A percentile compares a stretch with the other conserved stretches of the same genome.
Conservation (phyloP, 805 yeast species). For the Cyberlindnera amylophila region DNA sequence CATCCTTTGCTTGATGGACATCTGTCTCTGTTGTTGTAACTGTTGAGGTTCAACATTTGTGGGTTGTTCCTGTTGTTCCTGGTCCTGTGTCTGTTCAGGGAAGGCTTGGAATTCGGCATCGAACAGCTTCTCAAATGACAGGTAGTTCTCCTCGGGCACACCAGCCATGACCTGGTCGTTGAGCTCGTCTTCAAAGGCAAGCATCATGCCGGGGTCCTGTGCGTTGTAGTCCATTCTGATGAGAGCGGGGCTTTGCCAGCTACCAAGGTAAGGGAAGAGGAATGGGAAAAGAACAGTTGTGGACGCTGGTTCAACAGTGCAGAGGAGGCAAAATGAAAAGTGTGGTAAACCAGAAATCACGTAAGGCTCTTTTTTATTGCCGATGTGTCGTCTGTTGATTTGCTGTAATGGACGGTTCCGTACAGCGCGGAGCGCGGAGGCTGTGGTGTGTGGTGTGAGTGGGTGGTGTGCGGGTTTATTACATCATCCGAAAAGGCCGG, state of each 20-base stretch:
- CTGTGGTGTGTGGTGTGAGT: background rate
- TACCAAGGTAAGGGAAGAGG: background rate
- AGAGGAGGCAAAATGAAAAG: too few species aligned
- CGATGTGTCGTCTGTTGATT: too few species aligned
- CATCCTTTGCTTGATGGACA: conserved; percentile 7
- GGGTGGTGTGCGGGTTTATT: background rate
- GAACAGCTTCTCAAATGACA: background rate
- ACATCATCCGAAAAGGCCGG: background rate
- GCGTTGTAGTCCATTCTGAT: background rate
- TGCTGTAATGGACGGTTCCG: background rate
- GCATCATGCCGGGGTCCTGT: background rate
- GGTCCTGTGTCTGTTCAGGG: background rate
- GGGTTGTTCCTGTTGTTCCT: background rate
- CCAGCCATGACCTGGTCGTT: background rate
- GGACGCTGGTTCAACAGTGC: too few species aligned
- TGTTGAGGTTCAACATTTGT: background rate
- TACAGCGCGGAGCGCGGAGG: background rate
- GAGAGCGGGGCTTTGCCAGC: too few species aligned
- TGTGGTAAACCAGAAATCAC: too few species aligned
- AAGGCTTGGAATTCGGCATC: background rate
- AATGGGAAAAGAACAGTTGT: background rate
- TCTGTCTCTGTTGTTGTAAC: conserved; percentile 1
- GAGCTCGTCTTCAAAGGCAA: background rate
- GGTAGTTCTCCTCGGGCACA: background rate
- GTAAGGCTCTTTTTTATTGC: too few species aligned